A percentile compares a stretch with the other conserved stretches of the same genome.
phyloP scores from a whole-genome alignment of 2,329 filamentous ascomycete genomes.

The Colletotrichum filicis region DNA sequence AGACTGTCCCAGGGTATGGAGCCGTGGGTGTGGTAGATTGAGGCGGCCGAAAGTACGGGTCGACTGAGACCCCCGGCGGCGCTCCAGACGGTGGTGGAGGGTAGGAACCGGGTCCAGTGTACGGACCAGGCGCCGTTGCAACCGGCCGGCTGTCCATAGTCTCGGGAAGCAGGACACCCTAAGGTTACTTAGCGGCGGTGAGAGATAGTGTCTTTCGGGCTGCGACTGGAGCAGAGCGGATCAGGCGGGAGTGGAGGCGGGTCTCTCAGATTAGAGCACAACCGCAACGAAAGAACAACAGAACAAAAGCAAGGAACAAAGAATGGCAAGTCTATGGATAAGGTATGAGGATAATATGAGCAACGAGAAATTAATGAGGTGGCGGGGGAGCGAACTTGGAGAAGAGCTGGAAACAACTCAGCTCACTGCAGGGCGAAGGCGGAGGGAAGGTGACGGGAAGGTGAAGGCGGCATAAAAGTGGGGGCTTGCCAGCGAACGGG shows the following conservation, averaged over 20 bases:
- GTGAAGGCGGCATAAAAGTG: conserved; percentile 20
- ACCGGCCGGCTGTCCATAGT: conserved; percentile 20
- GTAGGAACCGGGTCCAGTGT: conserved; percentile 21
- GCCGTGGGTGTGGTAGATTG: conserved; percentile 1
- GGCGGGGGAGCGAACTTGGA: conserved; percentile 19
- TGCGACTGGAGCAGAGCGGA: background rate
- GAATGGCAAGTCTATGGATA: background rate
- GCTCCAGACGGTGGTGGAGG: conserved; percentile 8
- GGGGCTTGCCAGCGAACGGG: conserved; percentile 25
- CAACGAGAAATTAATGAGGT: conserved; percentile 11
- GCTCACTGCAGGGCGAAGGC: conserved; percentile 7
- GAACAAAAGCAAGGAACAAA: background rate
- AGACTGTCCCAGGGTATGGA: background rate
- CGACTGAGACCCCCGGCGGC: background rate
- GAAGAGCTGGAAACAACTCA: conserved; percentile 11
- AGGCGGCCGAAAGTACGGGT: conserved; percentile 3
- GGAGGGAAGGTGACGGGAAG: conserved; percentile 7
- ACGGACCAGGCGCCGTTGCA: conserved; percentile 3
- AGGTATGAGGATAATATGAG: background rate
- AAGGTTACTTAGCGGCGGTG: conserved; percentile 9
- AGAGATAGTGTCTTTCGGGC: background rate
- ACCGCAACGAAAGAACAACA: background rate
- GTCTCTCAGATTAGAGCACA: background rate
- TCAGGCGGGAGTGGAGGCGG: background rate
- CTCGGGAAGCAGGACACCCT: background rate